A percentile compares a stretch with the other conserved stretches of the same genome.
These are phyloP conservation scores for Apiotrichum porosum DNA, from an alignment of 1,284 basidiomycete species.

Conservation along the genomic window DNA sequence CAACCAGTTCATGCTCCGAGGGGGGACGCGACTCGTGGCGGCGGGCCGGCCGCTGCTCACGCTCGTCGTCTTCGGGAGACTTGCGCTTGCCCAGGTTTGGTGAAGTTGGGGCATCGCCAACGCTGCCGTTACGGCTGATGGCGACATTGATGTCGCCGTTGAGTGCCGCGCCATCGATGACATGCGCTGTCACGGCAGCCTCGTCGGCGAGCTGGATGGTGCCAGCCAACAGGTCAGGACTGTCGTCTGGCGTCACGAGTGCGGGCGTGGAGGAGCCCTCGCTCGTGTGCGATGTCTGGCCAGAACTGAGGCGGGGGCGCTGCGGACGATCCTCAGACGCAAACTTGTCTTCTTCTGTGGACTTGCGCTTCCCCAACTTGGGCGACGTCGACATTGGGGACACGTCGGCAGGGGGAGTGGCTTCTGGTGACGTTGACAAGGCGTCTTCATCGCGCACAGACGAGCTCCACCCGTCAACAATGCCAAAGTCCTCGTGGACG, in stretches of 20 bases:
- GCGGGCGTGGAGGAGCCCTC: constrained; percentile 9
- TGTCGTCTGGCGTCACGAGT: constrained; percentile 15
- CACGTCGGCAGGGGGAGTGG: too few species aligned
- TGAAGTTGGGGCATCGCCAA: too few species aligned
- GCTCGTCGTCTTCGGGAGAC: constrained; percentile 8
- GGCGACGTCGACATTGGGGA: not conserved
- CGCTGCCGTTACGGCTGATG: too few species aligned
- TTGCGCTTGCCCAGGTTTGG: constrained; percentile 16
- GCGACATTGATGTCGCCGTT: not conserved
- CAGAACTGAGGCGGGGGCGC: constrained; percentile 10
- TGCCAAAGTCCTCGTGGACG: not conserved
- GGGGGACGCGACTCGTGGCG: not conserved
- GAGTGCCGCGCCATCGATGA: not conserved
- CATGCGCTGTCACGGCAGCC: not conserved
- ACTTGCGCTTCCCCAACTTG: constrained; percentile 10
- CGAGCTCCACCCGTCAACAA: constrained; percentile 13
- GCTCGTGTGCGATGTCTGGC: constrained; percentile 10
- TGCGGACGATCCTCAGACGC: constrained; percentile 1
- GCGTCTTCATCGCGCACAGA: not conserved
- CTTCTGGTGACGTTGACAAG: too few species aligned
- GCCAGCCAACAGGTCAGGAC: constrained; percentile 10
- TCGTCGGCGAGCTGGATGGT: constrained; percentile 10
- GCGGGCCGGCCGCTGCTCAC: not conserved
- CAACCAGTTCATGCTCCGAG: not conserved
- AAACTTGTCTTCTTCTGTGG: not conserved